These are phyloP conservation scores for Hortaea werneckii DNA, from an alignment of 2,329 filamentous ascomycete species.

Conservation along the genomic window DNA sequence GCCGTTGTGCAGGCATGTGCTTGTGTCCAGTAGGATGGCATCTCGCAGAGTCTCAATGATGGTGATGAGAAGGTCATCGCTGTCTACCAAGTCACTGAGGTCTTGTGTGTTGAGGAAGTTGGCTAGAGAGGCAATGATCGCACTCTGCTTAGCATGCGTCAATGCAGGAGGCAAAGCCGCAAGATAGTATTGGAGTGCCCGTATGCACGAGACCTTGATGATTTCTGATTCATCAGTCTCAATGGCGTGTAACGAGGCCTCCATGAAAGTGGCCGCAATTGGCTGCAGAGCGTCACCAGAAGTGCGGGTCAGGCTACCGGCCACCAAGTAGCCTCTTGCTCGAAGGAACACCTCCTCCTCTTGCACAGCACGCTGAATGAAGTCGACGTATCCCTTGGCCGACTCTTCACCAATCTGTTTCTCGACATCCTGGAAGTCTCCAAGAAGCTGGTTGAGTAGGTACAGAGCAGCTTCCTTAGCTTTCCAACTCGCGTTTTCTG, in stretches of 20 bases:
- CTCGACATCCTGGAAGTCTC: slow-evolving; percentile 70
- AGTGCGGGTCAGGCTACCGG: slow-evolving; percentile 65
- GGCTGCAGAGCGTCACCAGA: slow-evolving; percentile 46
- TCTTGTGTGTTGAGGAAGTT: slow-evolving; percentile 74
- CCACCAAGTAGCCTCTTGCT: slow-evolving; percentile 77
- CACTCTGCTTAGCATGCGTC: slow-evolving; percentile 49
- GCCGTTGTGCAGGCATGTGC: slow-evolving; percentile 60
- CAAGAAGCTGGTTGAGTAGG: slow-evolving; percentile 72
- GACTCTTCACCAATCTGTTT: slow-evolving; percentile 60
- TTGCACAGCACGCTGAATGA: slow-evolving; percentile 68
- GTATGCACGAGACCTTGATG: slow-evolving; percentile 85
- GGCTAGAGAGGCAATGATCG: slow-evolving; percentile 51
- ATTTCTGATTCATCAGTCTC: slow-evolving; percentile 70
- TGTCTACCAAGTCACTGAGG: slow-evolving; percentile 71
- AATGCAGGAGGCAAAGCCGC: slow-evolving; percentile 41
- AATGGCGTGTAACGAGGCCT: slow-evolving; percentile 66
- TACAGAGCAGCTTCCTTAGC: slow-evolving; percentile 73
- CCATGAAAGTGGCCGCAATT: slow-evolving; percentile 54
- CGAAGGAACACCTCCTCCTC: slow-evolving; percentile 66
- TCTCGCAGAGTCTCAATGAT: slow-evolving; percentile 78
- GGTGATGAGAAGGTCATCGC: slow-evolving; percentile 84
- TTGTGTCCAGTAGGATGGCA: slow-evolving; percentile 69
- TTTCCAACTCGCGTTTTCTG: slow-evolving; percentile 47
- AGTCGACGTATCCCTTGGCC: slow-evolving; percentile 64
- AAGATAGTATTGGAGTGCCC: slow-evolving; percentile 64